A percentile compares a stretch with the other conserved stretches of the same genome.
phyloP scores from a whole-genome alignment of 129 eudicot species.

The Artemisia tridentata region DNA sequence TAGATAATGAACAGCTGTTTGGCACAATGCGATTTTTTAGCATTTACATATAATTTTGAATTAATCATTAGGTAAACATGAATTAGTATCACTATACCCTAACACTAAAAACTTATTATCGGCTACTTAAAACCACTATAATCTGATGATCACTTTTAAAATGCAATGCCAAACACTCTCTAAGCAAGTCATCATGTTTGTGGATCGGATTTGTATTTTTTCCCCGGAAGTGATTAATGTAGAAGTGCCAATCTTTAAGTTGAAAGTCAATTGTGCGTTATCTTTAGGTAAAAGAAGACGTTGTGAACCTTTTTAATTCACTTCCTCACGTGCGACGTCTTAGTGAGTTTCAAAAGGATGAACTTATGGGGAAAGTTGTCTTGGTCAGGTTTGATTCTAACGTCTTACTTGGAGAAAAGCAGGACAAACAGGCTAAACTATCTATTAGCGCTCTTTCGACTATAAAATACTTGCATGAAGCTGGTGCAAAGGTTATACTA shows the following conservation, averaged over 20 bases:
- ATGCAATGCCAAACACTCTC: background rate
- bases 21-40: no score
- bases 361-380: slow-evolving; percentile 54
- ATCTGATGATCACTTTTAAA: background rate
- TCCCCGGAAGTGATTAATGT: background rate
- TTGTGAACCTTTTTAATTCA: slow-evolving; percentile 26
- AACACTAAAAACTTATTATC: no score
- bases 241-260: background rate
- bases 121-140: no score
- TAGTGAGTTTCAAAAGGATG: slow-evolving; percentile 49
- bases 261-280: background rate
- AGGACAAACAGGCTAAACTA: slow-evolving; percentile 32
- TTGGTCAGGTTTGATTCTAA: slow-evolving; percentile 73
- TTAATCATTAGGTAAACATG: no score
- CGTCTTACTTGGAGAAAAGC: slow-evolving; percentile 39
- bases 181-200: background rate
- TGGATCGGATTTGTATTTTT: background rate
- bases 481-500: slow-evolving; percentile 67
- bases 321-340: slow-evolving; percentile 68
- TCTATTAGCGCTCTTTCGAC: background rate
- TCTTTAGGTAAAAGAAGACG: slow-evolving; percentile 40
- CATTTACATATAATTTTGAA: no score
- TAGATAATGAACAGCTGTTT: no score
- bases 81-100: no score
- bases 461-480: slow-evolving; percentile 13